Evolutionary conservation across 371 early-diverging fungal genomes (phyloP).

Genomic region (Mortierella sp.): DNA sequence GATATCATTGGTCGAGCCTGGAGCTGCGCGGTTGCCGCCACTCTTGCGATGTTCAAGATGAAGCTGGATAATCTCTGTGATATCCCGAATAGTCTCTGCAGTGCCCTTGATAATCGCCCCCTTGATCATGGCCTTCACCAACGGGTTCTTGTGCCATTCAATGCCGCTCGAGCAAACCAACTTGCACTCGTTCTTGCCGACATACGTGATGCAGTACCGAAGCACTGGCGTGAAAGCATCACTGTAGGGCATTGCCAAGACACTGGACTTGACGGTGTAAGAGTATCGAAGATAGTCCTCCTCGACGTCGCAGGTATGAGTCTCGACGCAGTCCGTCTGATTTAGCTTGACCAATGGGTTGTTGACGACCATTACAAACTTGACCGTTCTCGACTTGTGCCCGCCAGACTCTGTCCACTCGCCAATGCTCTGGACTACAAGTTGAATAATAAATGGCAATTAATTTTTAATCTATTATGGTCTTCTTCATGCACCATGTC

Average conservation of each 20-base stretch:
- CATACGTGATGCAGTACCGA: slow-evolving; percentile 70
- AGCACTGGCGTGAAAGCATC: slow-evolving; percentile 72
- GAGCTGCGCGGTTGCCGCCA: not conserved
- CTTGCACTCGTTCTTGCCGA: slow-evolving; percentile 61
- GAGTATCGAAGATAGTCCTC: slow-evolving; percentile 63
- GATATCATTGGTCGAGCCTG: not conserved
- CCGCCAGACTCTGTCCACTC: slow-evolving; percentile 56
- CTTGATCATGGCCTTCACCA: slow-evolving; percentile 65
- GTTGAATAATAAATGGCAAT: not conserved
- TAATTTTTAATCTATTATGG: not conserved
- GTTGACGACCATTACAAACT: slow-evolving; percentile 68
- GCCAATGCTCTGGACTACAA: slow-evolving; percentile 60
- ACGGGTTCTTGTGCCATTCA: slow-evolving; percentile 67
- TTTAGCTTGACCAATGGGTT: slow-evolving; percentile 71
- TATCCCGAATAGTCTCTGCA: slow-evolving; percentile 45
- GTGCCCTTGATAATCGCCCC: slow-evolving; percentile 52
- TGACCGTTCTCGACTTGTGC: slow-evolving; percentile 60
- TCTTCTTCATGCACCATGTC: not conserved
- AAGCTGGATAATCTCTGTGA: slow-evolving; percentile 42
- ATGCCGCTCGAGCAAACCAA: slow-evolving; percentile 67
- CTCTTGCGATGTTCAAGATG: slow-evolving; percentile 31
- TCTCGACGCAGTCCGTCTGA: slow-evolving; percentile 72
- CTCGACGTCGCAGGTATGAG: slow-evolving; percentile 63
- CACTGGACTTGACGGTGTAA: slow-evolving; percentile 58
- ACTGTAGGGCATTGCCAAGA: slow-evolving; percentile 70